Conservation (phyloP, 352 stramenopile species). For the Pythium scleroteichum region DNA sequence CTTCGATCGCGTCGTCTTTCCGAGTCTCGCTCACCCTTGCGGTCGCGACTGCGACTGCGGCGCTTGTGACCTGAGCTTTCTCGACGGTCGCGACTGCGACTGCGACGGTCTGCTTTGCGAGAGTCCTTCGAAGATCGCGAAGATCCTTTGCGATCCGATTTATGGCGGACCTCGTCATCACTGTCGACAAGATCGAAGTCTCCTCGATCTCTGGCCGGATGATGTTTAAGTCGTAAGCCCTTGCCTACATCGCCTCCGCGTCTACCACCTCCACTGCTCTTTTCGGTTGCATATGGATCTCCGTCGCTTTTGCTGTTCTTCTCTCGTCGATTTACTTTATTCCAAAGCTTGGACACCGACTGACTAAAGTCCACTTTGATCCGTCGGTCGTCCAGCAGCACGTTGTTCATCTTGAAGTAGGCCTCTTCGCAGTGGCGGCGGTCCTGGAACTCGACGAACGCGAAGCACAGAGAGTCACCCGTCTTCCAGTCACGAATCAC, state of each 20-base stretch:
- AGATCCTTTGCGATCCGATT: neutral
- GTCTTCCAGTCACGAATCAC: slow-evolving; percentile 98
- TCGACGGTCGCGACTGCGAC: slow-evolving; percentile 20
- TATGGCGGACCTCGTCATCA: slow-evolving; percentile 34
- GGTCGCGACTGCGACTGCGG: slow-evolving; percentile 26
- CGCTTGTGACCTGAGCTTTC: slow-evolving; percentile 6
- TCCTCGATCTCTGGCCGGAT: slow-evolving; percentile 5
- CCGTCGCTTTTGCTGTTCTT: slow-evolving; percentile 56
- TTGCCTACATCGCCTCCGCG: slow-evolving; percentile 32
- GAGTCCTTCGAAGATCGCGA: slow-evolving; percentile 2
- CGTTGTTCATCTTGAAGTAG: slow-evolving; percentile 99
- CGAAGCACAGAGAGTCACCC: slow-evolving; percentile 97
- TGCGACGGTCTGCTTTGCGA: neutral
- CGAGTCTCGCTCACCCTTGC: slow-evolving; percentile 12
- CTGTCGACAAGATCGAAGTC: slow-evolving; percentile 48
- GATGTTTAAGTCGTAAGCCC: slow-evolving; percentile 49
- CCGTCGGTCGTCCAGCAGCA: slow-evolving; percentile 97
- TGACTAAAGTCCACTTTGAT: slow-evolving; percentile 98
- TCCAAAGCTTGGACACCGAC: slow-evolving; percentile 98
- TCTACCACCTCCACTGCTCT: slow-evolving; percentile 18
- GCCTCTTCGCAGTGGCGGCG: slow-evolving; percentile 94
- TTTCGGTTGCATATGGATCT: slow-evolving; percentile 43
- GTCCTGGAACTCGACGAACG: slow-evolving; percentile 98
- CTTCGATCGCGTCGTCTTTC: slow-evolving; percentile 8
- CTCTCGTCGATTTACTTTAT: slow-evolving; percentile 79